phyloP scores from a whole-genome alignment of 176 grass and related monocot species.

The Oryza nivara region DNA sequence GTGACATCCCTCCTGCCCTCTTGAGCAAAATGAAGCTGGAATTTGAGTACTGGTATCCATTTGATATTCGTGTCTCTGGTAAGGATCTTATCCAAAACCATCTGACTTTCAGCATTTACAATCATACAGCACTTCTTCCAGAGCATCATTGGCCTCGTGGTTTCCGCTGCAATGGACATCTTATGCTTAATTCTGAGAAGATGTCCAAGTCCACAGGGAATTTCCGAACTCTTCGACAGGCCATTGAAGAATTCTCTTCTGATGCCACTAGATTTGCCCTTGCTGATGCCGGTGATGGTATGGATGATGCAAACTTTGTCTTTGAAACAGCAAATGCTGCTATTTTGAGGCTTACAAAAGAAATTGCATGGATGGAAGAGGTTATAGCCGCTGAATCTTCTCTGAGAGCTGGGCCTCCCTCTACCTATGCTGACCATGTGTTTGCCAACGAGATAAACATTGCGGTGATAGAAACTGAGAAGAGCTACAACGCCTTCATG shows the following conservation, averaged over 20 bases:
- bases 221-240: conserved; percentile 68
- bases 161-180: conserved; percentile 83
- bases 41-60: conserved; percentile 91
- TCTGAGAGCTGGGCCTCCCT: conserved; percentile 51
- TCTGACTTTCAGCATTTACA: conserved; percentile 83
- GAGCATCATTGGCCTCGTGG: conserved; percentile 77
- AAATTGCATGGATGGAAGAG: conserved; percentile 91
- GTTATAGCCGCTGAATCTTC: conserved; percentile 58
- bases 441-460: conserved; percentile 85
- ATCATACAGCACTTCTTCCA: conserved; percentile 66
- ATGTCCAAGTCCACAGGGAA: conserved; percentile 93
- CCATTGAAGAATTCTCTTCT: conserved; percentile 67
- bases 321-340: conserved; percentile 85
- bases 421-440: conserved; percentile 65
- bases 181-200: conserved; percentile 90
- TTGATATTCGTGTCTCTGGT: conserved; percentile 82
- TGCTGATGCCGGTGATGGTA: conserved; percentile 86
- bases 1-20: conserved; percentile 52
- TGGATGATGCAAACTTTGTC: conserved; percentile 95
- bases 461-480: conserved; percentile 69
- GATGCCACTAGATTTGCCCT: conserved; percentile 86
- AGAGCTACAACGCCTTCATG: conserved; percentile 75
- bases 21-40: conserved; percentile 74
- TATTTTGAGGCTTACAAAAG: conserved; percentile 78
- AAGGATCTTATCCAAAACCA: conserved; percentile 92